Evolutionary conservation across 257 asterid genomes (phyloP).

Genomic region (Phtheirospermum japonicum): DNA sequence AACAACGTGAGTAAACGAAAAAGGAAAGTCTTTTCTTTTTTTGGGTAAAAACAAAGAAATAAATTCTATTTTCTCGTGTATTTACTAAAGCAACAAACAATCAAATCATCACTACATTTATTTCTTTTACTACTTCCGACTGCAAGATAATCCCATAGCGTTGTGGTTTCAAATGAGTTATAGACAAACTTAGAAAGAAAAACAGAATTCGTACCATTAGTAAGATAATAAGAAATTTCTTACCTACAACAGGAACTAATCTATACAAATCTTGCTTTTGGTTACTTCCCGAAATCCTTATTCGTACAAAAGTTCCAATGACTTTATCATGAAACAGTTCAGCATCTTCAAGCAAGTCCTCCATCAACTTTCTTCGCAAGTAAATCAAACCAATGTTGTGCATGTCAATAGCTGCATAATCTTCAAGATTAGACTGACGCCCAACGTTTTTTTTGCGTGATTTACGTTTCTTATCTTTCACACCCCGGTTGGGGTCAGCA

Average conservation of each 20-base stretch:
- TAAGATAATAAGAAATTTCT: constrained; percentile 31
- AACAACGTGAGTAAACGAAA: no score
- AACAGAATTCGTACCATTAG: constrained; percentile 14
- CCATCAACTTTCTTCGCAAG: constrained; percentile 89
- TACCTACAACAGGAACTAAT: constrained; percentile 98
- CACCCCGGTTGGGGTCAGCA: constrained; percentile 52
- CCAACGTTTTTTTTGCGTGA: constrained; percentile 61
- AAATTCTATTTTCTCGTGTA: no score
- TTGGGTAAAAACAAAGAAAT: no score
- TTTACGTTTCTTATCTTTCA: constrained; percentile 74
- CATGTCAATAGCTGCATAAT: constrained; percentile 92
- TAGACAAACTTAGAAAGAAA: constrained; percentile 13
- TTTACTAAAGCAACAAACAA: no score
- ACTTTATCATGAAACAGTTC: constrained; percentile 73
- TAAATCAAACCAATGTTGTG: constrained; percentile 86
- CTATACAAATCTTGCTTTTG: constrained; percentile 97
- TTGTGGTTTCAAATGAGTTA: background rate
- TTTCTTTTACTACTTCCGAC: no score
- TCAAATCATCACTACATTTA: no score
- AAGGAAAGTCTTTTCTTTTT: no score
- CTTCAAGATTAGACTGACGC: constrained; percentile 88
- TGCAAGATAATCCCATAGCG: no score
- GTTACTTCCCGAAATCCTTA: constrained; percentile 76
- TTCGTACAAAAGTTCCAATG: constrained; percentile 88
- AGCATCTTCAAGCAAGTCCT: constrained; percentile 85